Evolutionary conservation across 176 grass and related monocot genomes (phyloP), one percentile per base, ranked within the genome.

Genomic region (Tuctoria greenei): DNA sequence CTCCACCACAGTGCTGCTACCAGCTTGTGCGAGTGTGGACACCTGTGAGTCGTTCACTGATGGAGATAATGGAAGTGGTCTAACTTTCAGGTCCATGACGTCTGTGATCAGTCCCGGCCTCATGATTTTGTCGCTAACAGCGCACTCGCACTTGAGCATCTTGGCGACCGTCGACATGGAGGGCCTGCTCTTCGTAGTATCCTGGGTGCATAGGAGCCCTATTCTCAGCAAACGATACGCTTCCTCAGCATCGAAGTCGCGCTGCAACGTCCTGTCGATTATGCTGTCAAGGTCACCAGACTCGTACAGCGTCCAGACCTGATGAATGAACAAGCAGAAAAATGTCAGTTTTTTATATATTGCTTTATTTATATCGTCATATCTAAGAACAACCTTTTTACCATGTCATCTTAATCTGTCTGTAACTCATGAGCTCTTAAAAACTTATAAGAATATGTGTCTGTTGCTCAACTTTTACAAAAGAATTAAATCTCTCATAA

Each of bases 61-160:
- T 16, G 78, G 83, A 36, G 77, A 78, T 37, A 47, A 40, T 55
- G 80, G 64, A 37, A 42, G 6, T 0, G 90, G 77, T 26, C 85
- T 84, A n/a, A 93, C 61, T 87, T 93, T 91, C 7, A 93, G 81
- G 58, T 93, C 88, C 88, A 89, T 97, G 68, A 93, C 85, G 17
- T 97, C 94, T 68, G 94, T 78, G 76, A 97, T 93, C 52, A 97
- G 62, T 61, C 91, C 88, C 4, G 94, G 91, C 77, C 90, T 93
- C 63, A 51, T 93, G 80, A 97, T 91, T 81, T 70, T 69, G 71
- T 75, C 77, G 12, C 64, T 21, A 28, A 85, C 56, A 10, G 67
- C 6, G 34, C 51, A 83, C 37, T 87, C 71, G 3, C 88, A 86
- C 8, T 67, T 87, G 17, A 97, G 68, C 91, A 89, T 89, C 79